Evolutionary conservation across 2,329 filamentous ascomycete genomes (phyloP).

Genomic region (Fusarium sublunatum): DNA sequence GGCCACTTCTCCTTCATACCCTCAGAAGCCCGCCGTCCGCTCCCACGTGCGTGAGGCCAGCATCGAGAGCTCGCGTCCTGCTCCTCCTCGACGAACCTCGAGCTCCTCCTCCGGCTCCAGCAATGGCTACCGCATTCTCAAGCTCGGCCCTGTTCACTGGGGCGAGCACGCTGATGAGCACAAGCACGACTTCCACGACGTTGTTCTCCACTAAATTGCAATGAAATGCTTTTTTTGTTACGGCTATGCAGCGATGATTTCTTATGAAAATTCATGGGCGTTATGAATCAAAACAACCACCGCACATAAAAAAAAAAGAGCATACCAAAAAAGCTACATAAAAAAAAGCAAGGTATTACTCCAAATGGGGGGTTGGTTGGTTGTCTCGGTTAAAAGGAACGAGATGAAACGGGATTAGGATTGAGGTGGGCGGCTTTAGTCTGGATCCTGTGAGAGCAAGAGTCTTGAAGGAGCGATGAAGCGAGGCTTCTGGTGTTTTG

Average conservation of each 20-base stretch:
- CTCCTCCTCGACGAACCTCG: constrained; percentile 61
- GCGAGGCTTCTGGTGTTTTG: constrained; percentile 25
- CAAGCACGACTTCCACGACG: constrained; percentile 67
- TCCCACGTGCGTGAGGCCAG: constrained; percentile 25
- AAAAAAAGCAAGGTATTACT: background rate
- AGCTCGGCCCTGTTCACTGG: constrained; percentile 73
- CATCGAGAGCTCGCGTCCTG: constrained; percentile 19
- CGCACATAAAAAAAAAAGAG: constrained; percentile 3
- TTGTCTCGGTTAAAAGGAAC: constrained; percentile 41
- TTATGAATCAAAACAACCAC: too few relatives aligned
- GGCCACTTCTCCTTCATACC: constrained; percentile 67
- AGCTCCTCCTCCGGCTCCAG: constrained; percentile 52
- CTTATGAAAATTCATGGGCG: background rate
- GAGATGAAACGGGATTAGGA: constrained; percentile 40
- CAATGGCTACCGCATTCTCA: constrained; percentile 64
- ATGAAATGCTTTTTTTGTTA: constrained; percentile 15
- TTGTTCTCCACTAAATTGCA: constrained; percentile 54
- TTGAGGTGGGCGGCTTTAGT: constrained; percentile 46
- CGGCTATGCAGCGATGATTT: constrained; percentile 32
- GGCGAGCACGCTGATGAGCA: constrained; percentile 68
- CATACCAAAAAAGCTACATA: background rate
- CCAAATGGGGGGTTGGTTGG: constrained; percentile 12
- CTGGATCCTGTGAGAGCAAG: constrained; percentile 42
- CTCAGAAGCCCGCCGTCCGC: constrained; percentile 54
- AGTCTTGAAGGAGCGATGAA: constrained; percentile 28